Evolutionary conservation across 176 grass and related monocot genomes (phyloP).

Genomic region (bread wheat (Triticum aestivum)): DNA sequence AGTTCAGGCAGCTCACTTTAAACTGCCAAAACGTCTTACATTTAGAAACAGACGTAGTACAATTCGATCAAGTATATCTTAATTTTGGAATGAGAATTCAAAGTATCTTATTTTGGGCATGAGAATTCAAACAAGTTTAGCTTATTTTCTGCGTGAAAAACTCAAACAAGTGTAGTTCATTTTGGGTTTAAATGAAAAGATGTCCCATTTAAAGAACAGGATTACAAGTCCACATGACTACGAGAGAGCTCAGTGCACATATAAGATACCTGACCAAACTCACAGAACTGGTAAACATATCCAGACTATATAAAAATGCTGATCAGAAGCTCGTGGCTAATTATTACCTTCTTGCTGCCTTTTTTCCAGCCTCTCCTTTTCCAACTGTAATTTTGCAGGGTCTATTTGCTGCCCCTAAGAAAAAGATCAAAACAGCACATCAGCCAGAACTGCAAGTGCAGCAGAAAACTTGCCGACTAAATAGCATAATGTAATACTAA

Average conservation of each 20-base stretch:
- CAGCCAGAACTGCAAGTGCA: conserved; percentile 4
- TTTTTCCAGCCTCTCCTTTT: conserved; percentile 78
- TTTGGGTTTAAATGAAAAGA: neutral
- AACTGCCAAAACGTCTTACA: too few relatives aligned
- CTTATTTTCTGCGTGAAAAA: neutral
- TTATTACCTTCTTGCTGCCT: conserved; percentile 76
- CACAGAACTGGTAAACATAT: neutral
- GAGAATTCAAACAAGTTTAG: neutral
- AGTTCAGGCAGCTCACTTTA: too few relatives aligned
- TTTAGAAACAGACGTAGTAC: too few relatives aligned
- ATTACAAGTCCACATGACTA: neutral
- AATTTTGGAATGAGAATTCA: neutral
- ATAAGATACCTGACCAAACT: neutral
- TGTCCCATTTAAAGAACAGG: neutral
- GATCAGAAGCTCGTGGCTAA: neutral
- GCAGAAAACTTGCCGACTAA: neutral
- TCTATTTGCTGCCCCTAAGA: conserved; percentile 67
- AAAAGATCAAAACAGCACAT: conserved; percentile 24
- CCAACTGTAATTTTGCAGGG: conserved; percentile 60
- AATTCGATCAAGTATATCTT: neutral
- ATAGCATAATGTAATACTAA: neutral
- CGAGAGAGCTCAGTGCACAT: neutral
- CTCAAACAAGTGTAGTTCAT: neutral
- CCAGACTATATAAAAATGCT: neutral
- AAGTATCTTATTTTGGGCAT: neutral